These are phyloP conservation scores for Pisolithus orientalis DNA, from an alignment of 768 basidiomycete species.

Conservation along the genomic window DNA sequence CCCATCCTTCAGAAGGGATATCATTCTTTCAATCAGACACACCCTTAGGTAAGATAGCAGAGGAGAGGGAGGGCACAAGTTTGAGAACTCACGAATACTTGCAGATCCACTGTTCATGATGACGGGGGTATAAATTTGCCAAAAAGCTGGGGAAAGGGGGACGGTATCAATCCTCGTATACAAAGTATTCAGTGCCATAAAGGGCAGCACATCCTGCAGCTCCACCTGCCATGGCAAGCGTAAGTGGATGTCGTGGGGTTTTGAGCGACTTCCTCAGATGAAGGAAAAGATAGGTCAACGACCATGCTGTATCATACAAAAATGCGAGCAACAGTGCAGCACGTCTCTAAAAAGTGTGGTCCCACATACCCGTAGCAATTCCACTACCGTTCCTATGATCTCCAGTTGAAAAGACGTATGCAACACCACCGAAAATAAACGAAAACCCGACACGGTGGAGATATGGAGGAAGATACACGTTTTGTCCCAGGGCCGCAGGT, in stretches of 20 bases:
- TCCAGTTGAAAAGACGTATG: constrained; percentile 34
- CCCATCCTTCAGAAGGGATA: no score
- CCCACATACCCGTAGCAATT: constrained; percentile 26
- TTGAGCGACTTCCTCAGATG: constrained; percentile 29
- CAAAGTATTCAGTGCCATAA: constrained; percentile 6
- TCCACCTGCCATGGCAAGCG: constrained; percentile 28
- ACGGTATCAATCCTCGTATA: background rate
- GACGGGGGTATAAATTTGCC: background rate
- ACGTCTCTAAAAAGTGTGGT: background rate
- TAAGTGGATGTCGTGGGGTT: constrained; percentile 25
- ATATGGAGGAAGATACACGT: constrained; percentile 32
- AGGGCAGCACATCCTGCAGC: constrained; percentile 11
- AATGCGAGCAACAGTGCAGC: background rate
- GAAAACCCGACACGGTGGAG: constrained; percentile 39
- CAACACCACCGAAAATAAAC: constrained; percentile 37
- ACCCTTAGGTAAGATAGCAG: no score
- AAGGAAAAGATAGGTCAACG: constrained; percentile 38
- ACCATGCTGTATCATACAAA: constrained; percentile 30
- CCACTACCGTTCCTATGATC: constrained; percentile 41
- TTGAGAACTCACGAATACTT: background rate
- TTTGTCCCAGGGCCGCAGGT: constrained; percentile 22
- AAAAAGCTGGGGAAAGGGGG: background rate
- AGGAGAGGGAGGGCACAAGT: no score
- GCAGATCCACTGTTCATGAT: background rate
- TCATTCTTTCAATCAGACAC: no score